Evolutionary conservation across 225 moss, liverwort and hornwort genomes (phyloP), one percentile per base, ranked within the genome.

Genomic region (Bryoerythrophyllum caledonicum): DNA sequence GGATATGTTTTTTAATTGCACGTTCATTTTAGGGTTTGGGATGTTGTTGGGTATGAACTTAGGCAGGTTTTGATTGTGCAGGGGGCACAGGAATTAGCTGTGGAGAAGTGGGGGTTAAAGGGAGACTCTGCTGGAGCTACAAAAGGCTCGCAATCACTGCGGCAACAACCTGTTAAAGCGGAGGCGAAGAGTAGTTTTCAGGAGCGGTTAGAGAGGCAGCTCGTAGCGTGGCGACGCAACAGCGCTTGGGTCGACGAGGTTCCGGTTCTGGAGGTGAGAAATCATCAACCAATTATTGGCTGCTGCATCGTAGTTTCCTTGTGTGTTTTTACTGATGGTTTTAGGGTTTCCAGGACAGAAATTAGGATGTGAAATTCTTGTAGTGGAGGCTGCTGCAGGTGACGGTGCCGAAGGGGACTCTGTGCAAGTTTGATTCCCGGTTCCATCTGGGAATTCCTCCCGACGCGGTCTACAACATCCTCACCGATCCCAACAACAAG

Each of bases 401-500:
- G 71, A 83, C 92, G 74, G 90, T 94, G 59, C 96, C 92, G 26
- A 84, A 65, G 68, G 97, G 93, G 63, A 73, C 91, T n/a, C 69
- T 96, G 32, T 94, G 96, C 83, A 86, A 87, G 67, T 90, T 94
- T 37, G 87, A 85, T 52, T 91, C 94, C n/a, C 86, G 79, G 43
- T 93, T 99, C 71, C 72, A 83, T 65, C 86, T 94, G 60, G 97
- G 97, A 63, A 89, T 94, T 56, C 93, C 97, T 21, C 97, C 97
- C 7, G 65, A 77, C 41, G 85, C 86, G 15, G 82, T 99, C 21
- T 99, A 87, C 78, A 80, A 99, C 54, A 93, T 99, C 44, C 86
- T 99, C 66, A 85, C 64, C 20, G 97, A 99, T 65, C 97, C 97
- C 68, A 85, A 82, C 73, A 99, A 99, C 76, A 94, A 91, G 78